Conservation (phyloP, 306 rosid genomes). For the Rosa lucieae region DNA sequence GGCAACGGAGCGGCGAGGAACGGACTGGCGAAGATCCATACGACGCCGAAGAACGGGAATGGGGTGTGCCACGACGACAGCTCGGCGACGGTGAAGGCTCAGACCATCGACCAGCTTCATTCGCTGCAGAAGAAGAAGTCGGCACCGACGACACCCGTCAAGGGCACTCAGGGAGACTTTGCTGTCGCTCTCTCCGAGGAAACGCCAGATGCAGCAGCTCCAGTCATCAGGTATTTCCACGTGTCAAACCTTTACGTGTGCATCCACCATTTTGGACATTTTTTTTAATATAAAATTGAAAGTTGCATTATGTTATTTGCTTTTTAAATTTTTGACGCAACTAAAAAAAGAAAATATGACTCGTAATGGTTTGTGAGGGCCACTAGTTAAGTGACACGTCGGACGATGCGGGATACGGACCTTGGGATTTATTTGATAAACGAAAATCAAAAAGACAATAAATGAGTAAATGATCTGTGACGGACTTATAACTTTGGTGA, state of each 20-base stretch:
- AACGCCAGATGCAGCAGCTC: constrained; percentile 68
- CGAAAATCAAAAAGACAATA: too few species aligned
- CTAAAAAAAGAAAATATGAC: too few species aligned
- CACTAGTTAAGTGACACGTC: too few species aligned
- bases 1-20: constrained; percentile 26
- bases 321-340: too few species aligned
- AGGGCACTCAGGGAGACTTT: constrained; percentile 34
- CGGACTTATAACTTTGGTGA: too few species aligned
- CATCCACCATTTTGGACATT: neutral
- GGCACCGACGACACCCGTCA: constrained; percentile 61
- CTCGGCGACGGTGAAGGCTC: constrained; percentile 64
- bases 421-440: too few species aligned
- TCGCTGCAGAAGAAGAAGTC: constrained; percentile 75
- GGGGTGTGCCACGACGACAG: constrained; percentile 78
- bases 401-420: too few species aligned
- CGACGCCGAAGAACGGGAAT: constrained; percentile 23
- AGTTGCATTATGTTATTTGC: too few species aligned
- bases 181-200: constrained; percentile 43
- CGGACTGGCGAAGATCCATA: constrained; percentile 55
- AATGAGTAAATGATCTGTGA: too few species aligned
- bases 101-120: constrained; percentile 90
- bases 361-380: too few species aligned
- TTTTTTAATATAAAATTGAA: neutral
- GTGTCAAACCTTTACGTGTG: neutral
- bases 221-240: constrained; percentile 62